Evolutionary conservation across 139 green algal species (phyloP).

Genomic region (Klebsormidium nitens): DNA sequence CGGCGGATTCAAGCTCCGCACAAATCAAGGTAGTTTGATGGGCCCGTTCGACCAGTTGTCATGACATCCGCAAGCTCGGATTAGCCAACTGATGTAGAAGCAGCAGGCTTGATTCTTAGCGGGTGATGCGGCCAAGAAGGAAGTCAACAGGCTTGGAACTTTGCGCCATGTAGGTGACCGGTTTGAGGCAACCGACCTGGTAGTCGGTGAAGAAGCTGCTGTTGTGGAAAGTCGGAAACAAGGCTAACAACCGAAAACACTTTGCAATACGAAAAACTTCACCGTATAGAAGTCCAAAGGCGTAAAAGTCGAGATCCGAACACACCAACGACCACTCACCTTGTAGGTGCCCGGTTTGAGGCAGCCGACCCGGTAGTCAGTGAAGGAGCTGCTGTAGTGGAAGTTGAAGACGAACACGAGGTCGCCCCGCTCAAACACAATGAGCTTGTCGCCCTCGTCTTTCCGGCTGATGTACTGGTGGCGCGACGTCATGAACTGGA

Average conservation of each 20-base stretch:
- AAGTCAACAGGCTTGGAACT: too few relatives aligned
- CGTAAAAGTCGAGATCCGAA: not conserved
- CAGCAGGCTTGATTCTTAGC: too few relatives aligned
- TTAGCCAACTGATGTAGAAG: too few relatives aligned
- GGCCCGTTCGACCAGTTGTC: too few relatives aligned
- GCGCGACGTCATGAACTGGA: slow-evolving; percentile 65
- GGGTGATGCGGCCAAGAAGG: too few relatives aligned
- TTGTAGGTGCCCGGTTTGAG: slow-evolving; percentile 59
- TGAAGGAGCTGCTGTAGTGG: slow-evolving; percentile 81
- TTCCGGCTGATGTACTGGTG: slow-evolving; percentile 67
- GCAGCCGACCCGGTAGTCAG: slow-evolving; percentile 61
- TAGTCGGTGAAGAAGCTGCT: slow-evolving; percentile 67
- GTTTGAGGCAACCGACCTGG: slow-evolving; percentile 65
- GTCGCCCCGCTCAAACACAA: slow-evolving; percentile 91
- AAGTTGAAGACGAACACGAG: slow-evolving; percentile 99
- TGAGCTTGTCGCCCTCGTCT: slow-evolving; percentile 89
- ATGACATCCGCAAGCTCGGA: too few relatives aligned
- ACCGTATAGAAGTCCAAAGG: not conserved
- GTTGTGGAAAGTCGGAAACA: too few relatives aligned
- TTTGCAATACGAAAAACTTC: not conserved
- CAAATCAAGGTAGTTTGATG: too few relatives aligned
- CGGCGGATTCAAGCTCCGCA: too few relatives aligned
- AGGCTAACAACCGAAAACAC: not conserved
- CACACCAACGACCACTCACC: slow-evolving; percentile 17
- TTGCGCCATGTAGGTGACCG: slow-evolving; percentile 55